Percentiles rank a stretch among this genome's conserved stretches.
Evolutionary conservation across 2,329 filamentous ascomycete species (phyloP).

Genomic region (Fusarium goolgardi): DNA sequence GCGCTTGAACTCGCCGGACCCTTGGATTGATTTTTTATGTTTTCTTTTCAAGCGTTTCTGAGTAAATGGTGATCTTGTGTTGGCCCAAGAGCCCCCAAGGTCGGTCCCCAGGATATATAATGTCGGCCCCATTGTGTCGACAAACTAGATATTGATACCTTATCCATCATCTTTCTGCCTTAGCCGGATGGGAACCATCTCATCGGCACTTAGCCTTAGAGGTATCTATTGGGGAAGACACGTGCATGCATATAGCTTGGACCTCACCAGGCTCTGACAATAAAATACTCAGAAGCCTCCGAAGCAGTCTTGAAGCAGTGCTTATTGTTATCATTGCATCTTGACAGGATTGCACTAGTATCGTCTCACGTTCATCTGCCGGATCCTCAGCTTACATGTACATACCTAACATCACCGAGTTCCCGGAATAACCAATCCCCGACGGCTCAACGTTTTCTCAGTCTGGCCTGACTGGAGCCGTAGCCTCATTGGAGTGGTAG

Average conservation of each 20-base stretch:
- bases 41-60: not conserved
- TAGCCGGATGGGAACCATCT: constrained; percentile 5
- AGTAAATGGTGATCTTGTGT: not conserved
- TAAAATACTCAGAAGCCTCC: not conserved
- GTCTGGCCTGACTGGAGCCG: constrained; percentile 11
- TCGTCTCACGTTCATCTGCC: not conserved
- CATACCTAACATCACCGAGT: not conserved
- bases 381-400: constrained; percentile 1
- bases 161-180: constrained; percentile 32
- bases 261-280: not conserved
- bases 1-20: not conserved
- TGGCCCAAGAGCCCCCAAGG: not conserved
- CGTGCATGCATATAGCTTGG: not conserved
- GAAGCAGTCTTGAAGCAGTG: not conserved
- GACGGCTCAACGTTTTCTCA: constrained; percentile 32
- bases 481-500: constrained; percentile 25
- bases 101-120: not conserved
- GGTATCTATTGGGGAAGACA: not conserved
- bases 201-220: not conserved
- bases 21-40: not conserved
- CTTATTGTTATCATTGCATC: constrained; percentile 1
- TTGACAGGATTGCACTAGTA: not conserved
- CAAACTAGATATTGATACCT: constrained; percentile 12
- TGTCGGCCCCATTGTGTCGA: not conserved
- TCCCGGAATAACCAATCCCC: constrained; percentile 33